Evolutionary conservation across 495 filamentous ascomycete genomes (phyloP).

Genomic region (Talaromyces nanjingensis): DNA sequence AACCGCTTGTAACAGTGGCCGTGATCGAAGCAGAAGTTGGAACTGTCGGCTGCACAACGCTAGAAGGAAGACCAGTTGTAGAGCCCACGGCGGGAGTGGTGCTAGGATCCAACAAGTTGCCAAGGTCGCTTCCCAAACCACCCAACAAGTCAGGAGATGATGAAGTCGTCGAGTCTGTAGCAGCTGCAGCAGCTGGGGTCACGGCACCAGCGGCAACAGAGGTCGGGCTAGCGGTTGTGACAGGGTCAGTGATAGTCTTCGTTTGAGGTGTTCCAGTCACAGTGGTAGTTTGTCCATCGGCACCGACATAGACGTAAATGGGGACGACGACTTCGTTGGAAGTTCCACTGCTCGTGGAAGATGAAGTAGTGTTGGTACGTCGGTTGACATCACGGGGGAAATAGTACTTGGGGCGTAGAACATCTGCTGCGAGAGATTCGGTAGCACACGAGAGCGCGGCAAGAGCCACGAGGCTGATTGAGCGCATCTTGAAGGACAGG

Average conservation of each 20-base stretch:
- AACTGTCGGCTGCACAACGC: conserved; percentile 8
- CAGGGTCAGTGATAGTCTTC: neutral
- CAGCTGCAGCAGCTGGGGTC: conserved; percentile 4
- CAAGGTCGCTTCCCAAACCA: conserved; percentile 5
- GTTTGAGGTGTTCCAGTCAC: conserved; percentile 14
- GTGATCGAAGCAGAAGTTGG: conserved; percentile 1
- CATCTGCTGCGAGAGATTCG: conserved; percentile 3
- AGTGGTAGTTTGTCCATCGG: conserved; percentile 20
- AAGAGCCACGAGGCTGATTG: conserved; percentile 5
- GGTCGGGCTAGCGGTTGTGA: conserved; percentile 2
- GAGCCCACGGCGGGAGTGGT: conserved; percentile 8
- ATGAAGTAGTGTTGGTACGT: conserved; percentile 19
- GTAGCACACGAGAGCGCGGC: conserved; percentile 6
- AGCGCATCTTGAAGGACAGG: conserved; percentile 7
- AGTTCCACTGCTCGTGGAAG: conserved; percentile 6
- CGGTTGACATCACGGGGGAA: conserved; percentile 42
- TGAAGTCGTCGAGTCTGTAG: conserved; percentile 6
- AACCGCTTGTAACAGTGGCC: neutral
- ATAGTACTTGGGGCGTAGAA: conserved; percentile 38
- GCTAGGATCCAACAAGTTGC: conserved; percentile 6
- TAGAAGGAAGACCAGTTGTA: conserved; percentile 3
- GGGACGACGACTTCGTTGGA: conserved; percentile 17
- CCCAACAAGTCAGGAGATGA: conserved; percentile 3
- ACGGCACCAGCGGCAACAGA: conserved; percentile 5
- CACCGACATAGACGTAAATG: conserved; percentile 21